Evolutionary conservation across 2,329 filamentous ascomycete species (phyloP).

Genomic region (Monosporascus cannonballus): DNA sequence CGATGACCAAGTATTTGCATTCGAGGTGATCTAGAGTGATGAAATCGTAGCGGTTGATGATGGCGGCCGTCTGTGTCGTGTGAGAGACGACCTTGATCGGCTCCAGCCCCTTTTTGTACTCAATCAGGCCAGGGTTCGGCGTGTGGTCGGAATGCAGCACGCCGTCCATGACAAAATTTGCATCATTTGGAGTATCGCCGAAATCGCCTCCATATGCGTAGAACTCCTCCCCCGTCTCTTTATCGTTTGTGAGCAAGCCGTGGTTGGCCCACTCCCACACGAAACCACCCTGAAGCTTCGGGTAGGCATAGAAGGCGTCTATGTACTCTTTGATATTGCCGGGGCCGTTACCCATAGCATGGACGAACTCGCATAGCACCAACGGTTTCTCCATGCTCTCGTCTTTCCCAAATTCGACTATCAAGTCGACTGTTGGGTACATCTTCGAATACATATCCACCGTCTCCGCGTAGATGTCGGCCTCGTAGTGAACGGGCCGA

Average conservation of each 20-base stretch:
- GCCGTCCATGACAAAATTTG: conserved; percentile 48
- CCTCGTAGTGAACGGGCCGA: conserved; percentile 56
- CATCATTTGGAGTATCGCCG: conserved; percentile 50
- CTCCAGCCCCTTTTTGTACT: conserved; percentile 41
- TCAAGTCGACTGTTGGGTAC: conserved; percentile 46
- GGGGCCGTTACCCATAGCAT: conserved; percentile 64
- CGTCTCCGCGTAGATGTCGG: conserved; percentile 47
- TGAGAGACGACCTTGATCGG: conserved; percentile 38
- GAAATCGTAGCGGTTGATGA: conserved; percentile 38
- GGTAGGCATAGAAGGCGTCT: conserved; percentile 52
- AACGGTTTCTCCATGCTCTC: conserved; percentile 41
- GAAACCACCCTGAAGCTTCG: conserved; percentile 54
- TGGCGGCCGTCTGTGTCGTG: conserved; percentile 19
- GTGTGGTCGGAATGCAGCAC: conserved; percentile 41
- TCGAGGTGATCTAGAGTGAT: conserved; percentile 33
- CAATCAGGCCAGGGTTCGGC: conserved; percentile 35
- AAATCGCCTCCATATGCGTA: conserved; percentile 53
- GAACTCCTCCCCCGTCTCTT: conserved; percentile 34
- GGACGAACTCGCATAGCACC: conserved; percentile 43
- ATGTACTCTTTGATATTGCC: conserved; percentile 60
- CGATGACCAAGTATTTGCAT: conserved; percentile 22
- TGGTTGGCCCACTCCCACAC: conserved; percentile 58
- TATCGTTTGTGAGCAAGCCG: conserved; percentile 36
- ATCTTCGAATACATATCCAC: conserved; percentile 58
- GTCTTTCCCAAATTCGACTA: conserved; percentile 30